Conservation (phyloP, 306 rosid species). For the Elaeagnus macrophylla region DNA sequence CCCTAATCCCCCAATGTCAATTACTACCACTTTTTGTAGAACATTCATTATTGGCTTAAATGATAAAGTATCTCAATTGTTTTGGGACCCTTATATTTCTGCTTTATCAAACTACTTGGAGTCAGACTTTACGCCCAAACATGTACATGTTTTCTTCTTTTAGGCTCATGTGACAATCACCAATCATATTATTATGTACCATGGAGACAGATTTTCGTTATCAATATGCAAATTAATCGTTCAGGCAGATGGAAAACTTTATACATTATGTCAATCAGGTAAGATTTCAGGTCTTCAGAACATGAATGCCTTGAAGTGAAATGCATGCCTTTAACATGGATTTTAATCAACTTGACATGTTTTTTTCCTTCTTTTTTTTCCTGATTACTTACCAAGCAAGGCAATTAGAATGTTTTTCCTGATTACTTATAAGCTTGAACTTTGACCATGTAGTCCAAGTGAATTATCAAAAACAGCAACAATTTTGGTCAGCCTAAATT, state of each 20-base stretch:
- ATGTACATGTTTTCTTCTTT: constrained; percentile 1
- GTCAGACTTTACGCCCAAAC: background rate
- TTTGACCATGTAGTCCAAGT: too few relatives aligned
- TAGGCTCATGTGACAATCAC: constrained; percentile 83
- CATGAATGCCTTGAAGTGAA: background rate
- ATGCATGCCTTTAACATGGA: background rate
- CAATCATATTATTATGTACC: constrained; percentile 81
- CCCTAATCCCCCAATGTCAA: too few relatives aligned
- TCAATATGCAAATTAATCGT: constrained; percentile 91
- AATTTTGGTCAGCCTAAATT: constrained; percentile 85
- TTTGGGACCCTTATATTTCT: background rate
- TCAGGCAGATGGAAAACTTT: constrained; percentile 96
- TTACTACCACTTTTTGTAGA: background rate
- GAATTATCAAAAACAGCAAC: constrained; percentile 95
- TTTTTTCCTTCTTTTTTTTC: too few relatives aligned
- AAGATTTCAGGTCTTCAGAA: background rate
- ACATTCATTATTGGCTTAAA: background rate
- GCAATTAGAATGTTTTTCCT: constrained; percentile 33
- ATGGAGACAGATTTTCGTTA: constrained; percentile 95
- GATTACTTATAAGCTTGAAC: constrained; percentile 50
- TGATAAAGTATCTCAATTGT: background rate
- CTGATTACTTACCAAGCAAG: too few relatives aligned
- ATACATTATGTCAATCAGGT: constrained; percentile 90
- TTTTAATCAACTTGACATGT: too few relatives aligned
- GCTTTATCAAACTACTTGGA: background rate